Evolutionary conservation across 208 protist species (phyloP), one percentile per base, ranked within the genome.

Genomic region (Trypanosoma lewisi): DNA sequence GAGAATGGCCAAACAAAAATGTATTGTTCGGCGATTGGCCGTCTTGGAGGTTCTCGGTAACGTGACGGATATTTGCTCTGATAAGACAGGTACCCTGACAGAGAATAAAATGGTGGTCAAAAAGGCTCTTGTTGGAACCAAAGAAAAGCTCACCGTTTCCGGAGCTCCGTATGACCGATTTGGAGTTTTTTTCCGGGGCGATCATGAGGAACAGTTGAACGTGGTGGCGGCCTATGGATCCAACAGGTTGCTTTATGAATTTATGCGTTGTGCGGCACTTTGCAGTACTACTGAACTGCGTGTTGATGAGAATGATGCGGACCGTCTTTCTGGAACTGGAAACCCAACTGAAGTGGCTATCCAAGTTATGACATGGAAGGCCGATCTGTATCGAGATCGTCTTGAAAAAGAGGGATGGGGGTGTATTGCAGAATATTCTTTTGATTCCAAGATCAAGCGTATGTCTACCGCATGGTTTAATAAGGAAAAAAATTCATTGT

Each of bases 61-160:
- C 56, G 83, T 96, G 14, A 95, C 87, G 47, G 89, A 96, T 63
- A 96, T 97, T 72, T 97, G 91, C 73, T 94, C 87, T 34, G 93
- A 97, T 71, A 97, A 97, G 67, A 97, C 93, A 5, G 93, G 93
- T 19, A 97, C 93, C n/a, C 81, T 97, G 59, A 97, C 93, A 33
- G 88, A 96, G 64, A 96, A 96, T 70, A 94, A 96, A 63, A 97
- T 97, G 93, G 82, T 91, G 9, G 86, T 96, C 30, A 87, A 90
- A 68, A 90, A 84, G 64, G 73, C 79, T 3, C 64, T 93, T 34
- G 80, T 93, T 25, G 81, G 83, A 14, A 64, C 73, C 1, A 73
- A 85, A 21, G 68, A 87, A 17, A 62, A 77, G n/a, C 82, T 83
- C 63, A 70, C 58, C 50, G 84, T 94, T 17, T 77, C 79, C 28